Percentiles rank a stretch among this genome's conserved stretches.
These are phyloP conservation scores for Babesia gibsoni DNA, from an alignment of 169 alveolate genomes.

Conservation along the genomic window DNA sequence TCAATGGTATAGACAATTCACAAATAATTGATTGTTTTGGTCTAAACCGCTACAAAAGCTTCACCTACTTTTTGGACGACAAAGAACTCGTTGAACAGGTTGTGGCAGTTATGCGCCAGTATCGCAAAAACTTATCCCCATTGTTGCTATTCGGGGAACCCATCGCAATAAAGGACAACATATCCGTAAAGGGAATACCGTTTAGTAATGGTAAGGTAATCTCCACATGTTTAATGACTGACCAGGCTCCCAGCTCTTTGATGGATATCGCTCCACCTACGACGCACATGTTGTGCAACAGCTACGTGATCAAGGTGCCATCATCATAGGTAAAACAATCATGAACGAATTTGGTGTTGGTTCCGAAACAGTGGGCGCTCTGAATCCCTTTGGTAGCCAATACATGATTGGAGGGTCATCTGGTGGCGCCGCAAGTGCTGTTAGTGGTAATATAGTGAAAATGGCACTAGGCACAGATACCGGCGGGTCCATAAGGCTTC, in stretches of 20 bases:
- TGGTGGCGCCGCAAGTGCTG: slow-evolving; percentile 74
- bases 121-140: not conserved
- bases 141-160: slow-evolving; percentile 52
- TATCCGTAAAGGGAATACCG: slow-evolving; percentile 29
- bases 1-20: not conserved
- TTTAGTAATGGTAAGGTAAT: slow-evolving; percentile 36
- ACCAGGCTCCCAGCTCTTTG: slow-evolving; percentile 44
- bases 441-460: slow-evolving; percentile 62
- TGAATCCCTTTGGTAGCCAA: slow-evolving; percentile 55
- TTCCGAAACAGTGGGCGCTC: slow-evolving; percentile 48
- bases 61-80: slow-evolving; percentile 23
- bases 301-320: slow-evolving; percentile 57
- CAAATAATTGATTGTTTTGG: not conserved
- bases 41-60: slow-evolving; percentile 14
- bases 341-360: slow-evolving; percentile 76
- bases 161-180: slow-evolving; percentile 48
- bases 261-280: slow-evolving; percentile 56
- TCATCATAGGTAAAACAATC: slow-evolving; percentile 67
- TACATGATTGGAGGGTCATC: slow-evolving; percentile 72
- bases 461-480: slow-evolving; percentile 72
- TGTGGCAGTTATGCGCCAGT: not conserved
- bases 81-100: slow-evolving; percentile 34
- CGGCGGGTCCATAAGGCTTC: slow-evolving; percentile 72
- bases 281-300: slow-evolving; percentile 64
- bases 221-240: not conserved